Evolutionary conservation across 2,329 filamentous ascomycete genomes (phyloP).

Genomic region (Berkeleyomyces basicola): DNA sequence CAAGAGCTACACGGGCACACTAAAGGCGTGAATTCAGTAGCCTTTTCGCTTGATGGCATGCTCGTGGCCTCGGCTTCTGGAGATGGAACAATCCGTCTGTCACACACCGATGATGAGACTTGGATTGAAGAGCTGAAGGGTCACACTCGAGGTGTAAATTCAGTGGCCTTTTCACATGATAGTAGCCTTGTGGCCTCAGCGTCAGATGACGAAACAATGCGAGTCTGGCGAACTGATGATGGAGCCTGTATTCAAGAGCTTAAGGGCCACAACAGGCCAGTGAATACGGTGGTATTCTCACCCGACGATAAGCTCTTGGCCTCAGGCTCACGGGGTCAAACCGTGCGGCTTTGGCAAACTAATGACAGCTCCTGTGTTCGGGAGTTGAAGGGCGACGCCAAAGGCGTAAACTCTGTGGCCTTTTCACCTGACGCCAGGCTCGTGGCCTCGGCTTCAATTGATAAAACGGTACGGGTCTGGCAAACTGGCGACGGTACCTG

Average conservation of each 20-base stretch:
- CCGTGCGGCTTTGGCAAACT: too few species aligned
- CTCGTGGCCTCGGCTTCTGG: not conserved
- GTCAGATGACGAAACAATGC: not conserved
- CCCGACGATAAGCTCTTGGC: too few species aligned
- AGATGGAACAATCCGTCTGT: not conserved
- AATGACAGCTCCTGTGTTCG: too few species aligned
- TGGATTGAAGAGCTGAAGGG: not conserved
- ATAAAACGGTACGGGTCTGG: too few species aligned
- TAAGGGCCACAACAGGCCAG: too few species aligned
- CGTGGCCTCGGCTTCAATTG: too few species aligned
- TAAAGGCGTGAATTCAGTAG: not conserved
- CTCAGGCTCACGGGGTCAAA: too few species aligned
- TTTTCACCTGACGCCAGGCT: too few species aligned
- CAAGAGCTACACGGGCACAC: not conserved
- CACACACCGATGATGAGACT: not conserved
- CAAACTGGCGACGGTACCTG: too few species aligned
- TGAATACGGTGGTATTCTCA: too few species aligned
- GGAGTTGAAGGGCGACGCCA: too few species aligned
- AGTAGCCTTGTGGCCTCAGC: not conserved
- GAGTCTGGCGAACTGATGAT: not conserved
- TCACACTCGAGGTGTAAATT: not conserved
- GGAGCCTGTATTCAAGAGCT: not conserved
- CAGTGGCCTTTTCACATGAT: not conserved
- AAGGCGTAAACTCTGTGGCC: too few species aligned
- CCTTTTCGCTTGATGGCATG: not conserved